Base-by-base conservation (phyloP, 192 early-diverging fungal genomes). In the Backusella mclennaniae region DNA sequence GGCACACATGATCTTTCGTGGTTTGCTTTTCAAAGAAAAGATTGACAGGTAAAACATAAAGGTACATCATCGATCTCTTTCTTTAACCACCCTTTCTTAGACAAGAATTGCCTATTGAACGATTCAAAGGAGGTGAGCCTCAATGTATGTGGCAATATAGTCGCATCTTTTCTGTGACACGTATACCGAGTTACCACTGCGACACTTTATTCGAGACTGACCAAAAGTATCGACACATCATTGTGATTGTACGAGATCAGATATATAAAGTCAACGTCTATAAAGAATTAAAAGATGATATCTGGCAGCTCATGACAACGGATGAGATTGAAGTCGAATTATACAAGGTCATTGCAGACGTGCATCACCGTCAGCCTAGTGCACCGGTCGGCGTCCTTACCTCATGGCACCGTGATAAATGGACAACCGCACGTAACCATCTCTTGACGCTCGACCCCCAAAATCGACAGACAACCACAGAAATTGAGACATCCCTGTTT, bases 61-160 rank as follows among this genome's bases (percentile, higher is more conserved):
- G 42, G 3, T 44, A 33, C 3, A 44, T 1, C 4, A 44, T 15
- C 2, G 12, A 3, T 44, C 14, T 44, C 42, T 44, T 14, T 4
- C 3, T 17, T 4, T 17, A 44, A 44, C 15, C 12, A 1, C 42
- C 4, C n/a, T n/a, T 23, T 33, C 12, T 38, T 33, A 89, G 84
- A 33, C 76, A 86, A 76, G 75, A 78, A 19, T 23, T 95, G 39
- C 92, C 92, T 0, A 73, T 90, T 19, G 95, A 95, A n/a, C 86
- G 79, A 75, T 1, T 71, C 53, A 92, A 90, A 9, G 88, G 86
- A 67, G 82, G 82, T 1, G 90, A 92, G 4, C 86, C 93, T 14
- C 81, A 91, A 39, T 95, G 94, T 79, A 96, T 97, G 95, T 76
- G 92, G 81, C 96, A 97, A 83, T 97, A 96, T 81, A 85, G 86